Evolutionary conservation across 352 stramenopile genomes (phyloP), one percentile per base, ranked within the genome.

Genomic region (Pythium biforme): DNA sequence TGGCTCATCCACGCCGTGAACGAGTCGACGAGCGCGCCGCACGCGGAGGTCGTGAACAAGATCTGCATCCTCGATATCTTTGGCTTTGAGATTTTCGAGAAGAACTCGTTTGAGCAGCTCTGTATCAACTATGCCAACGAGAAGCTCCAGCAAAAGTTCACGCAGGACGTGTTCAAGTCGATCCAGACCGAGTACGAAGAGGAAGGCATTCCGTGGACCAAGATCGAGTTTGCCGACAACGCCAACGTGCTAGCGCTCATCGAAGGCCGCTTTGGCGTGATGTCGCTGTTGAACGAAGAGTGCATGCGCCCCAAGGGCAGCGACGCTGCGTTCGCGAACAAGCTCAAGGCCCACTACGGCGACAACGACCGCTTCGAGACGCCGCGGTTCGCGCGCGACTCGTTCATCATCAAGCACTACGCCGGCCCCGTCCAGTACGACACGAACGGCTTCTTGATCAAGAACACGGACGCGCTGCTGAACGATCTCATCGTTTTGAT

Each of bases 71-170:
- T 99, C 23, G 96, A 99, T 83, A 99, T 99, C 68, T 99, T 99
- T 80, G 96, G 96, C 7, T 99, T 99, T 77, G 96, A 99, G 74
- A 97, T 96, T 34, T 98, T 99, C 59, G 85, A 97, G 51, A 88
- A 86, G 57, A 99, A 99, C 76, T 97, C 88, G 46, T 99, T 98
- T 72, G 94, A 98, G 75, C 96, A 99, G 67, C 76, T 98, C 4
- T 98, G 94, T 67, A 98, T 98, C 64, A 98, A 98, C 73, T 98
- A 97, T 55, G 92, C 89, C 46, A 98, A 98, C 65, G 94, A 98
- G 62, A 98, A 98, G 72, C 76, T 98, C 2, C 94, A 98, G 70
- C 83, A 94, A 56, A 92, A 93, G 59, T 95, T 97, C 67, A 97
- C 95, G 43, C 87, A 97, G 72, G 87, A 97, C 62, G 94, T 97